A percentile compares a stretch with the other conserved stretches of the same genome.
Conservation (phyloP, 768 basidiomycete species). For the Boletus rubropictus region DNA sequence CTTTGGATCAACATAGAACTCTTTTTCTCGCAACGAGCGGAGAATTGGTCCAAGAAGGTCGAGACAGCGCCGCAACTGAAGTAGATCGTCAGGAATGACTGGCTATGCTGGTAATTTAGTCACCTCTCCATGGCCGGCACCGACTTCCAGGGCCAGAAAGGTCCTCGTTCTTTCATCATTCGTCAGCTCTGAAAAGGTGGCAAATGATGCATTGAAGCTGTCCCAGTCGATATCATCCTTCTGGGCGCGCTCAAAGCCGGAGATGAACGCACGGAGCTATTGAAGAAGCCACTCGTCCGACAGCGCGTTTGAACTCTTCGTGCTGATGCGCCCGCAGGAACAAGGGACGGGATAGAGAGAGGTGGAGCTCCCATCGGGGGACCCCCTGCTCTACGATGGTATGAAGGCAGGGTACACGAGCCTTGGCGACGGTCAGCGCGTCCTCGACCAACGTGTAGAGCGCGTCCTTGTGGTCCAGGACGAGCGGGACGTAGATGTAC, state of each 20-base stretch:
- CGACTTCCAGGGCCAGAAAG: conserved; percentile 77
- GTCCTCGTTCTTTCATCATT: conserved; percentile 80
- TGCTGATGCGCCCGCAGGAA: conserved; percentile 77
- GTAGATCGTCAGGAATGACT: conserved; percentile 15
- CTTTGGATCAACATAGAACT: conserved; percentile 73
- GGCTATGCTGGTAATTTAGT: conserved; percentile 8
- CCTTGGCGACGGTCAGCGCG: conserved; percentile 41
- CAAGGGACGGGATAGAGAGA: conserved; percentile 81
- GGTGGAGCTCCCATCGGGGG: conserved; percentile 52
- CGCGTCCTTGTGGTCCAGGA: conserved; percentile 36
- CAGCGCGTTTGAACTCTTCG: conserved; percentile 60
- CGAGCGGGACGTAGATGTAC: conserved; percentile 69
- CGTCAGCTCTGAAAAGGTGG: conserved; percentile 58
- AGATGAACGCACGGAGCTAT: conserved; percentile 39
- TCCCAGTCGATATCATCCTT: conserved; percentile 7
- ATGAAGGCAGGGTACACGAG: conserved; percentile 43
- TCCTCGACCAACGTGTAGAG: conserved; percentile 44
- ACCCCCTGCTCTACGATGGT: conserved; percentile 32
- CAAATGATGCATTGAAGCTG: conserved; percentile 73
- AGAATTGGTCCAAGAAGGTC: conserved; percentile 56
- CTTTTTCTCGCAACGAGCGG: conserved; percentile 58
- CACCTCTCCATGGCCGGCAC: conserved; percentile 79
- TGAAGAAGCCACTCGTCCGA: conserved; percentile 46
- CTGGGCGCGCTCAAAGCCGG: conserved; percentile 1
- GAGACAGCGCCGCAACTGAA: conserved; percentile 54